phyloP scores from a whole-genome alignment of 257 asterid genomes.

The Sherardia arvensis region DNA sequence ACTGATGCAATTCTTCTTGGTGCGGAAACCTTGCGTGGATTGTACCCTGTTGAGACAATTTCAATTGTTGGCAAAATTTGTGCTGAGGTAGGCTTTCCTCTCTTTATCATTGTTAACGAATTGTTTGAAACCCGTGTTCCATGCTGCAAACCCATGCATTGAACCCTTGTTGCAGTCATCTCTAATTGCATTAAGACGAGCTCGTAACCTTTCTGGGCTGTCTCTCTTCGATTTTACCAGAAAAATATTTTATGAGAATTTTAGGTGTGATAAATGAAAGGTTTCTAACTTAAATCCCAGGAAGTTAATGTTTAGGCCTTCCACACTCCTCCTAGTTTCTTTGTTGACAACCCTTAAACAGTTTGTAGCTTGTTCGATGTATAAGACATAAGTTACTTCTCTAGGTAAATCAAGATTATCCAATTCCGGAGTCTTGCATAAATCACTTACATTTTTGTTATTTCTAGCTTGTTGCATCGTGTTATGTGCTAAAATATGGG shows the following conservation, averaged over 20 bases:
- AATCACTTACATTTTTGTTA: not conserved
- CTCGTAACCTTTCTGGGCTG: not conserved
- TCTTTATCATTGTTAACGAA: not conserved
- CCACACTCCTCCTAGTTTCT: not conserved
- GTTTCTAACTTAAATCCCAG: not conserved
- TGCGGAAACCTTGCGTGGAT: conserved; percentile 86
- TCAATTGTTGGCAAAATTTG: conserved; percentile 78
- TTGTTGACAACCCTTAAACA: not conserved
- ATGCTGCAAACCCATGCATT: not conserved
- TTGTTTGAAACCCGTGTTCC: not conserved
- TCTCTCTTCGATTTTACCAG: not conserved
- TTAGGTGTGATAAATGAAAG: not conserved
- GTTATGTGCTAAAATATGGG: not conserved
- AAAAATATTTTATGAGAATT: not conserved
- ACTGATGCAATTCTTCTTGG: conserved; percentile 92
- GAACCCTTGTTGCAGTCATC: not conserved
- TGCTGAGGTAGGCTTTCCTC: conserved; percentile 44
- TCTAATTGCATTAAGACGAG: not conserved
- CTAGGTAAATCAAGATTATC: not conserved
- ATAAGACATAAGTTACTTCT: not conserved
- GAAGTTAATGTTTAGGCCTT: not conserved
- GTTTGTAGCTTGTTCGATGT: not conserved
- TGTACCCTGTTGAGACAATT: conserved; percentile 81
- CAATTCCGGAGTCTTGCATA: not conserved
- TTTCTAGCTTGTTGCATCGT: not conserved